These are phyloP conservation scores for Rhodamnia rubescens DNA, from an alignment of 345 rosid species.

Conservation along the genomic window DNA sequence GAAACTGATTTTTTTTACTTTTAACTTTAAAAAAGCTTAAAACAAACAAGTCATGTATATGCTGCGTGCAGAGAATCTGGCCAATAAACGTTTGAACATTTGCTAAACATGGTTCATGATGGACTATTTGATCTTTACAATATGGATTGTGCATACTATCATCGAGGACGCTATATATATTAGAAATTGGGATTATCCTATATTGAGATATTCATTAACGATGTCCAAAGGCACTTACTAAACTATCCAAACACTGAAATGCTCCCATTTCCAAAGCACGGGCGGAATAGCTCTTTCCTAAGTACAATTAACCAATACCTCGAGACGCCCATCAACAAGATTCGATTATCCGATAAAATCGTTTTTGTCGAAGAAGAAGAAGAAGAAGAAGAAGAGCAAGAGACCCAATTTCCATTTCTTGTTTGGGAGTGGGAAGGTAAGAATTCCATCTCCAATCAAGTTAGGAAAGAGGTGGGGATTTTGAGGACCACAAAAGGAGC, in stretches of 20 bases:
- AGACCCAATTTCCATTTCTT: neutral
- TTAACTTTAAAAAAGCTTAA: neutral
- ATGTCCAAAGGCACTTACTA: neutral
- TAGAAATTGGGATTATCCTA: neutral
- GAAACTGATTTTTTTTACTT: neutral
- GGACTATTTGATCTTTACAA: neutral
- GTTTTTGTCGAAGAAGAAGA: neutral
- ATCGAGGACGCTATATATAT: neutral
- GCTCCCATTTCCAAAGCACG: no score
- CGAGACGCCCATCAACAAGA: neutral
- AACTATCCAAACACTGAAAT: no score
- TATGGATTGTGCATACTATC: neutral
- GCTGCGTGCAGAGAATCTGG: rapidly evolving
- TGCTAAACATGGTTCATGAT: neutral
- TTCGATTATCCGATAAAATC: rapidly evolving
- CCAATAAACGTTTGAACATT: neutral
- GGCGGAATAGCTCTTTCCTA: no score
- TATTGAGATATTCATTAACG: neutral
- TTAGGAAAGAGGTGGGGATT: neutral
- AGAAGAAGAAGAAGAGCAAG: neutral
- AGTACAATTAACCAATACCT: rapidly evolving
- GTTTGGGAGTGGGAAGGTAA: neutral
- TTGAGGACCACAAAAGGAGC: neutral
- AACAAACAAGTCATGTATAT: neutral
- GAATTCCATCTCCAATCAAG: neutral